These are phyloP conservation scores for Hypoxylon trugodes DNA, from an alignment of 495 filamentous ascomycete genomes.

Conservation along the genomic window DNA sequence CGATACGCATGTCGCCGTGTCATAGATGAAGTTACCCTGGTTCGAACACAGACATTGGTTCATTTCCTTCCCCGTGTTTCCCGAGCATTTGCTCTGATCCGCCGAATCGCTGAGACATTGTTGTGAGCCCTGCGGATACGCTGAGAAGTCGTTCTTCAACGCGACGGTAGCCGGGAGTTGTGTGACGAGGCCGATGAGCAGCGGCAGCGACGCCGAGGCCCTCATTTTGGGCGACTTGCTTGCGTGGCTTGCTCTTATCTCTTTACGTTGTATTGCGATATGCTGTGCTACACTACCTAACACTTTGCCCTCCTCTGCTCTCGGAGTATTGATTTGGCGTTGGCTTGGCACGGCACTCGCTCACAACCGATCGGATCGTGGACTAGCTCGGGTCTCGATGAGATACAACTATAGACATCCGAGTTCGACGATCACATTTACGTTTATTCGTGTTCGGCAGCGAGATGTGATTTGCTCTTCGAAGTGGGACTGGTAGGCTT, in stretches of 20 bases:
- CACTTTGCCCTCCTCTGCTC: no score
- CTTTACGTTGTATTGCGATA: no score
- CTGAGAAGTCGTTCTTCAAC: constrained; percentile 50
- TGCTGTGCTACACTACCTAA: no score
- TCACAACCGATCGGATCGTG: no score
- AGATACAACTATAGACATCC: no score
- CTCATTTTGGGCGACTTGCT: constrained; percentile 28
- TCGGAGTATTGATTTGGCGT: no score
- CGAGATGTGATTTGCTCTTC: background rate
- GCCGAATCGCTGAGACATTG: constrained; percentile 50
- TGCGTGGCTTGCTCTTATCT: background rate
- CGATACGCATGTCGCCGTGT: constrained; percentile 53
- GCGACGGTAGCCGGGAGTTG: constrained; percentile 24
- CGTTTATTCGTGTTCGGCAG: constrained; percentile 1
- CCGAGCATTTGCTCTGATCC: constrained; percentile 42
- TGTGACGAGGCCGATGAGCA: constrained; percentile 45
- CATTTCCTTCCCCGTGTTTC: constrained; percentile 42
- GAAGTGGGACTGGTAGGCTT: no score
- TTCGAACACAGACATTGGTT: constrained; percentile 57
- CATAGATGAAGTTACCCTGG: constrained; percentile 53
- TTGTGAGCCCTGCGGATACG: constrained; percentile 52
- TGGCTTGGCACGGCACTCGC: no score
- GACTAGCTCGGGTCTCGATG: background rate
- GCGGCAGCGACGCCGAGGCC: constrained; percentile 34
- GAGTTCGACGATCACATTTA: background rate